Evolutionary conservation across 371 early-diverging fungal species (phyloP).

Genomic region (Syncephalastrum racemosum): DNA sequence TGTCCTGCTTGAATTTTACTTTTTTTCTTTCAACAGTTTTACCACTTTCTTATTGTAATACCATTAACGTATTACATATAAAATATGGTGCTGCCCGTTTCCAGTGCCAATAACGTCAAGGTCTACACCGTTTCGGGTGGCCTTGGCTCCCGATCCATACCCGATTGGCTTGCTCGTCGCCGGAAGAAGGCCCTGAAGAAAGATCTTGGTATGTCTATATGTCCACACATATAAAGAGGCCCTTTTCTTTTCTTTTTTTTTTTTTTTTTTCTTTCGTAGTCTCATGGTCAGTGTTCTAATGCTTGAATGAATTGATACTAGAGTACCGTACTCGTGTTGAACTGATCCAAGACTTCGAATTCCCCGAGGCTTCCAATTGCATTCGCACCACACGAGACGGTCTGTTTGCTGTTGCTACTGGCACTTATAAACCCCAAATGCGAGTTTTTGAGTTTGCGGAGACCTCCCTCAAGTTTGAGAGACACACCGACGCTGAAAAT

Average conservation of each 20-base stretch:
- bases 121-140: constrained; percentile 92
- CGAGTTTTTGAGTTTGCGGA: constrained; percentile 93
- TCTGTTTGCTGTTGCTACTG: constrained; percentile 89
- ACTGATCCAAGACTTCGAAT: constrained; percentile 96
- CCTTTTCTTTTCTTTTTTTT: neutral
- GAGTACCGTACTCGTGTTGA: constrained; percentile 91
- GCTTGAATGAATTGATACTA: constrained; percentile 18
- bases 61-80: neutral
- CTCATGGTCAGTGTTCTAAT: neutral
- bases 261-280: too few relatives aligned
- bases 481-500: constrained; percentile 95
- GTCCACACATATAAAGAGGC: neutral
- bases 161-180: constrained; percentile 91
- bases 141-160: constrained; percentile 79
- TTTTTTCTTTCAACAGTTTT: too few relatives aligned
- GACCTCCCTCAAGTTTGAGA: constrained; percentile 96
- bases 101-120: constrained; percentile 85
- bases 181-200: constrained; percentile 84
- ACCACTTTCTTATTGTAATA: too few relatives aligned
- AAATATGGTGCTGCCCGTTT: constrained; percentile 73
- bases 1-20: too few relatives aligned
- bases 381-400: constrained; percentile 88
- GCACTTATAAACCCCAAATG: constrained; percentile 98
- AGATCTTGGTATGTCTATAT: constrained; percentile 75
- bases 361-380: constrained; percentile 93